Conservation (phyloP, 139 green algal genomes). For the Pleodorina starrii region DNA sequence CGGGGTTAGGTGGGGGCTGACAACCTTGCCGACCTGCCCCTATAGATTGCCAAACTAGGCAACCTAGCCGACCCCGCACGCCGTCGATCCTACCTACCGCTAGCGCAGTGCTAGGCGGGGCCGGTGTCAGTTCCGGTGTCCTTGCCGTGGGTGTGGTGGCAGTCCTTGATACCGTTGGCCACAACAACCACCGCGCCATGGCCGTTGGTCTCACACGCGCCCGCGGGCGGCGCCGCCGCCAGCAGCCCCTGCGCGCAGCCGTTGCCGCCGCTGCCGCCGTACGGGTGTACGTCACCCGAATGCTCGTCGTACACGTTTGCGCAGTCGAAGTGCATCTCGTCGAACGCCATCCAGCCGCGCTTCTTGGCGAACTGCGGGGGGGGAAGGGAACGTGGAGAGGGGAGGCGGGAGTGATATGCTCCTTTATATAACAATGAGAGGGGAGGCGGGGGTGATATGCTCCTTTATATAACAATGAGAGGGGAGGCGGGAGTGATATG, state of each 20-base stretch:
- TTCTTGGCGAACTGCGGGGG: slow-evolving; percentile 40
- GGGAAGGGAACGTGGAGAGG: neutral
- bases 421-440: too few relatives aligned
- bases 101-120: too few relatives aligned
- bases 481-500: too few relatives aligned
- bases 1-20: too few relatives aligned
- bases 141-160: neutral
- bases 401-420: neutral
- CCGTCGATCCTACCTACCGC: too few relatives aligned
- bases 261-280: neutral
- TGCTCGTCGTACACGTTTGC: slow-evolving; percentile 48
- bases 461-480: too few relatives aligned
- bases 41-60: too few relatives aligned
- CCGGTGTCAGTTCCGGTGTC: too few relatives aligned
- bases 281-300: neutral
- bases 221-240: neutral
- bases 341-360: slow-evolving; percentile 59
- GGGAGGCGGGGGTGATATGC: too few relatives aligned
- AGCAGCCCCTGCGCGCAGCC: neutral
- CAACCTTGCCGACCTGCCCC: too few relatives aligned
- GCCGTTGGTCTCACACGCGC: neutral
- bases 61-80: too few relatives aligned
- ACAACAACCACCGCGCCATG: slow-evolving; percentile 4
- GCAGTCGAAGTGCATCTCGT: slow-evolving; percentile 60
- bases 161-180: neutral